Evolutionary conservation across 1,284 basidiomycete genomes (phyloP).

Genomic region (Cronartium ribicola): DNA sequence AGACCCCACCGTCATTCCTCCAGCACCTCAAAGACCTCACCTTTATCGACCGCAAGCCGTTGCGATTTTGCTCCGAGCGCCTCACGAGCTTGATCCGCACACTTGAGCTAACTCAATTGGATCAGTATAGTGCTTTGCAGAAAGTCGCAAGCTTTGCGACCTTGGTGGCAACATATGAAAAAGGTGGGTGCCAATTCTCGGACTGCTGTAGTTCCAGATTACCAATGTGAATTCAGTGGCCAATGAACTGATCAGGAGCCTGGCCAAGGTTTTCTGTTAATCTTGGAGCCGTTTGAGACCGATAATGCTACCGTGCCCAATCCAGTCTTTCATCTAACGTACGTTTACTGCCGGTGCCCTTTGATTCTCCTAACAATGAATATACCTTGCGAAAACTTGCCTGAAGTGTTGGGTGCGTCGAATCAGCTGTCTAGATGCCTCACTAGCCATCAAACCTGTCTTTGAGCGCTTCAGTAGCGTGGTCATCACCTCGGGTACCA

Average conservation of each 20-base stretch:
- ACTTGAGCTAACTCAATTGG: slow-evolving; percentile 79
- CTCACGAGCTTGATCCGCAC: slow-evolving; percentile 90
- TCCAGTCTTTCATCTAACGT: slow-evolving; percentile 98
- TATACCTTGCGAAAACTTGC: slow-evolving; percentile 13
- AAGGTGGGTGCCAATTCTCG: slow-evolving; percentile 58
- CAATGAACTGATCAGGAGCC: too few species aligned
- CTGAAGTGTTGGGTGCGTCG: slow-evolving; percentile 22
- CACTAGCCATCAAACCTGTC: slow-evolving; percentile 93
- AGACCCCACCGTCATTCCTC: slow-evolving; percentile 95
- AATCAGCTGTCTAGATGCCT: slow-evolving; percentile 85
- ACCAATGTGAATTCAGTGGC: neutral
- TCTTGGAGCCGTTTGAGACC: slow-evolving; percentile 97
- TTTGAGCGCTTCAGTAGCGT: slow-evolving; percentile 98
- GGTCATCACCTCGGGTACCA: slow-evolving; percentile 97
- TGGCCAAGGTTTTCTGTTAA: slow-evolving; percentile 78
- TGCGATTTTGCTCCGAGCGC: slow-evolving; percentile 94
- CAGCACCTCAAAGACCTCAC: slow-evolving; percentile 99
- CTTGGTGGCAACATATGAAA: slow-evolving; percentile 95
- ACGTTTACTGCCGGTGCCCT: slow-evolving; percentile 49
- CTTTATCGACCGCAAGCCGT: slow-evolving; percentile 92
- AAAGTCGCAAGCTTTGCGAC: slow-evolving; percentile 97
- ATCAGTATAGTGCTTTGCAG: slow-evolving; percentile 86
- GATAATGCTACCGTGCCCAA: slow-evolving; percentile 98
- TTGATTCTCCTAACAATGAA: neutral
- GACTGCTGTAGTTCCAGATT: neutral